Conservation (phyloP, 345 rosid species). For the Syzygium oleosum region DNA sequence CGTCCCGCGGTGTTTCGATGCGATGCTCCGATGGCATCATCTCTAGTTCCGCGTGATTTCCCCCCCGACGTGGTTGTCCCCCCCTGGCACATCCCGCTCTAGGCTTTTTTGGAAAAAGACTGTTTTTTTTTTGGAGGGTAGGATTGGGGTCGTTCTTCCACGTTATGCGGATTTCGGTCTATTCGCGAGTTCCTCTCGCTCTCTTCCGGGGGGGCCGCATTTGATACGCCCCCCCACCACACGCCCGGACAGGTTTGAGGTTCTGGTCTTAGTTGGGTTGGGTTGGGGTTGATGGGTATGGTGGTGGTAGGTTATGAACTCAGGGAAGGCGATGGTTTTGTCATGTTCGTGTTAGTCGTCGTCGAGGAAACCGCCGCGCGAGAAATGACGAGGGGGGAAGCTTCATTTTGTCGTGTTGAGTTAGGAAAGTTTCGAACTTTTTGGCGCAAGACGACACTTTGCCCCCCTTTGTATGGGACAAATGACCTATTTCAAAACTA, state of each 20-base stretch:
- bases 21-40: not conserved
- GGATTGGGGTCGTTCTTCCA: too few species aligned
- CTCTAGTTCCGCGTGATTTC: too few species aligned
- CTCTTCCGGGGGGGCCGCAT: not conserved
- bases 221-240: not conserved
- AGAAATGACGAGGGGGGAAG: not conserved
- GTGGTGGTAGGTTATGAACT: not conserved
- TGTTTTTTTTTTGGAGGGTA: too few species aligned
- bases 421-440: not conserved
- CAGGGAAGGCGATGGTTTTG: too few species aligned
- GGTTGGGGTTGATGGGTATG: not conserved
- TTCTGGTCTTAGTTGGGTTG: not conserved
- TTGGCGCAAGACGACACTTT: too few species aligned
- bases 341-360: not conserved
- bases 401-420: not conserved
- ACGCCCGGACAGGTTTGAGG: not conserved
- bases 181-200: too few species aligned
- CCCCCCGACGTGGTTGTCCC: too few species aligned
- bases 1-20: not conserved
- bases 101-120: too few species aligned
- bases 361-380: not conserved
- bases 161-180: too few species aligned
- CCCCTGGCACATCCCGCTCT: too few species aligned
- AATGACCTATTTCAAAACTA: not conserved
- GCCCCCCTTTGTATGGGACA: not conserved